Evolutionary conservation across 75 land plant genomes (phyloP).

Genomic region (Picea sitchensis): DNA sequence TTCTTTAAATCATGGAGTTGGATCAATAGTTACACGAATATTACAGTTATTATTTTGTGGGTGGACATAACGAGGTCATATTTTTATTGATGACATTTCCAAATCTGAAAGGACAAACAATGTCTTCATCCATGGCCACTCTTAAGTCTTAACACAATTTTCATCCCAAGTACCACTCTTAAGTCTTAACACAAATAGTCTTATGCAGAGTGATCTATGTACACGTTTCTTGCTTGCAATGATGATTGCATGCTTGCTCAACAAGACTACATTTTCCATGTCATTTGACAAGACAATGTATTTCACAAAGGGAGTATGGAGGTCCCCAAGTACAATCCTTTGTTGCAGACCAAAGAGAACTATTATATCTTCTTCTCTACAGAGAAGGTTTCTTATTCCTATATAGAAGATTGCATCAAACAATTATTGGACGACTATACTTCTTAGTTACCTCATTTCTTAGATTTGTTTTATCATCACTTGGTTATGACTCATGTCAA

Average conservation of each 20-base stretch:
- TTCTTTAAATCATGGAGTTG: too few species aligned
- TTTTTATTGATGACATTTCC: too few species aligned
- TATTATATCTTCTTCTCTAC: constrained; percentile 42
- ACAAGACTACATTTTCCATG: constrained; percentile 42
- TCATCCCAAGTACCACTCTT: constrained; percentile 66
- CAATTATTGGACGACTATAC: constrained; percentile 18
- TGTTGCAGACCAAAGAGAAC: constrained; percentile 48
- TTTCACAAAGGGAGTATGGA: constrained; percentile 29
- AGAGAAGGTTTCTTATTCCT: constrained; percentile 38
- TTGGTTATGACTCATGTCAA: constrained; percentile 55
- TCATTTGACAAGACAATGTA: constrained; percentile 46
- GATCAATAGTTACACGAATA: too few species aligned
- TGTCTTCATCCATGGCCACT: too few species aligned
- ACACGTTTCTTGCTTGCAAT: constrained; percentile 42
- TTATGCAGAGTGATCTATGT: constrained; percentile 55
- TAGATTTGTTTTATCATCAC: constrained; percentile 49
- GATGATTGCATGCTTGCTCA: constrained; percentile 46
- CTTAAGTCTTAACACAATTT: constrained; percentile 39
- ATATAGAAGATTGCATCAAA: constrained; percentile 49
- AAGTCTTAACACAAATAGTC: constrained; percentile 57
- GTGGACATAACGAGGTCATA: too few species aligned
- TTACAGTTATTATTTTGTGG: too few species aligned
- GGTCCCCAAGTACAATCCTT: constrained; percentile 33
- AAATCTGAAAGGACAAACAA: too few species aligned
- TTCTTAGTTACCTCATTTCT: constrained; percentile 42